Evolutionary conservation across 768 basidiomycete genomes (phyloP).

Genomic region (Terana coerulea): DNA sequence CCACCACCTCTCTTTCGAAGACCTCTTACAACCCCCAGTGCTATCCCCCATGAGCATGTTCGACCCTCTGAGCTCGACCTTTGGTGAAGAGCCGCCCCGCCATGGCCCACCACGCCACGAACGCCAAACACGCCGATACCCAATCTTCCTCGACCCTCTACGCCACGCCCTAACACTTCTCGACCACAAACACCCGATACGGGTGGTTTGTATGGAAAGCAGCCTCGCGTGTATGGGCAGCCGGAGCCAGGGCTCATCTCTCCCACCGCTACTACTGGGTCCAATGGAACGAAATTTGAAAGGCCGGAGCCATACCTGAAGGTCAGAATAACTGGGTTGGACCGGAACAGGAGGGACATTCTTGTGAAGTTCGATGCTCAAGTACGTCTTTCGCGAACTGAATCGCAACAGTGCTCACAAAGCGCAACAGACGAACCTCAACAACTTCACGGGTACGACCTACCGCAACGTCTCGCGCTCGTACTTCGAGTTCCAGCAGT

Average conservation of each 20-base stretch:
- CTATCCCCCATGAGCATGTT: conserved; percentile 42
- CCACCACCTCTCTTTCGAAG: not conserved
- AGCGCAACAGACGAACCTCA: conserved; percentile 75
- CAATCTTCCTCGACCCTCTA: conserved; percentile 59
- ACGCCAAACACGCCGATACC: conserved; percentile 67
- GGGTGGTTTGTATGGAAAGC: conserved; percentile 66
- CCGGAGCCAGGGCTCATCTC: conserved; percentile 82
- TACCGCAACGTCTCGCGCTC: conserved; percentile 95
- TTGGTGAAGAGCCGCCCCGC: conserved; percentile 46
- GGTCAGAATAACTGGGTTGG: conserved; percentile 85
- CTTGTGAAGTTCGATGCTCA: conserved; percentile 94
- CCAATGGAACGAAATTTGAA: conserved; percentile 72
- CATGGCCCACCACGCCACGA: conserved; percentile 84
- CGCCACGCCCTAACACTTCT: conserved; percentile 40
- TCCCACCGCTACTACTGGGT: conserved; percentile 56
- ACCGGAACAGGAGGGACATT: conserved; percentile 93
- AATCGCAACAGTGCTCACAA: not conserved
- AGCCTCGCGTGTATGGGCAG: conserved; percentile 85
- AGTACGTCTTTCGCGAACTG: conserved; percentile 42
- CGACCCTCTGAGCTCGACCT: conserved; percentile 67
- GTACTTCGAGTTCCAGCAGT: conserved; percentile 91
- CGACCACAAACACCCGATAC: conserved; percentile 20
- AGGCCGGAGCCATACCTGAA: conserved; percentile 80
- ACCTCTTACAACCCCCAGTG: not conserved
- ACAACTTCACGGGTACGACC: conserved; percentile 83